Base-by-base conservation (phyloP, 1,139 yeast species). In the Suhomyces guaymorum region DNA sequence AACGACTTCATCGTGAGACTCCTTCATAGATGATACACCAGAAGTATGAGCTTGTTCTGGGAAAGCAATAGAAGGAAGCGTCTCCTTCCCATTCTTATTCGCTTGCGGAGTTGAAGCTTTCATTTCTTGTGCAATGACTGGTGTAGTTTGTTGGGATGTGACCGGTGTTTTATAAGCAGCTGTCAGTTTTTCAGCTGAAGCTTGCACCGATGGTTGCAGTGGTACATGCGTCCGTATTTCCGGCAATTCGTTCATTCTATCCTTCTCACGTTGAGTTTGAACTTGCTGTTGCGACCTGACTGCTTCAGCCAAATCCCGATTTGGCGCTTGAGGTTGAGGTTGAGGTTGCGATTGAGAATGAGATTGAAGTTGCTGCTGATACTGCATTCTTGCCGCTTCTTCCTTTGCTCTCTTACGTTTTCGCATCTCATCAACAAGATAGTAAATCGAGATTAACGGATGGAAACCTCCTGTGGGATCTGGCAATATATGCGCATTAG, bases 401-500 rank as follows among this genome's bases (percentile, higher is more conserved):
- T 69, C 75, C 61, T 83, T 76, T 15, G 83, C 73, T 65, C 69
- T 65, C 69, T 85, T 76, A 39, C 95, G 75, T 49, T 77, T 79
- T 43, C 70, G 55, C 89, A 83, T 83, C 61, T 92, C 99, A 37
- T 78, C 80, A 15, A 90, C 96, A 49, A 94, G 70, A 54, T 77
- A 84, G 57, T 94, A 94, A 24, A 92, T 82, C 2, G 96, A 87
- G 9, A 92, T 63, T 45, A 90, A 68, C 0, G 98, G 97, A 59
- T 89, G 96, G 59, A 76, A 92, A 1, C 94, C 95, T 37, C 78
- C 74, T 1, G 96, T 86, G n/a, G 97, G 97, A 57, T 87, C 95
- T 1, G 75, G 78, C 48, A 63, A 67, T 34, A 61, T 59, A 39
- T 60, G 64, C 27, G 66, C 51, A 41, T 66, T 67, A 2, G 67